Evolutionary conservation across 495 filamentous ascomycete species (phyloP).

Genomic region (Neurospora pannonica): DNA sequence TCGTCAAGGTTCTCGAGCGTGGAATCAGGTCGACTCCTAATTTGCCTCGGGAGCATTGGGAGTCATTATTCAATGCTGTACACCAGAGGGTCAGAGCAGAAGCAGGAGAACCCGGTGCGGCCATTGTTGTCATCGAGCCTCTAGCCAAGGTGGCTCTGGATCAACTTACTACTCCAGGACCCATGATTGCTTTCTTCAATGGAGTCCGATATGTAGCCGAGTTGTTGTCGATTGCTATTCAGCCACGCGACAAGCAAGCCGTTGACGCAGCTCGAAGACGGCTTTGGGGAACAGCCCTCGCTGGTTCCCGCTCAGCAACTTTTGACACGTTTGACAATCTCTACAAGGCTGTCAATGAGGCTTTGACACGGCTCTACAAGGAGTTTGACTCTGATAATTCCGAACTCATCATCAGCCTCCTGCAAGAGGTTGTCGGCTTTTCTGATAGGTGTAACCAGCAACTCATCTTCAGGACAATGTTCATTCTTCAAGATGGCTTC

Average conservation of each 20-base stretch:
- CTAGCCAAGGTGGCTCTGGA: conserved; percentile 46
- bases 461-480: conserved; percentile 30
- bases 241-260: conserved; percentile 43
- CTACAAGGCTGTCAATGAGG: conserved; percentile 42
- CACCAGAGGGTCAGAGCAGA: conserved; percentile 51
- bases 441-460: conserved; percentile 28
- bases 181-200: conserved; percentile 1
- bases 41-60: conserved; percentile 46
- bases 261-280: conserved; percentile 47
- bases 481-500: conserved; percentile 50
- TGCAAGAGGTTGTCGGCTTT: conserved; percentile 28
- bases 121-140: conserved; percentile 59
- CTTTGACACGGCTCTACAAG: conserved; percentile 37
- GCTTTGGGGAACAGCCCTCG: conserved; percentile 48
- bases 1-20: conserved; percentile 54
- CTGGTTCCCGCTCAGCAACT: conserved; percentile 29
- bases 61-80: conserved; percentile 48
- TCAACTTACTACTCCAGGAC: conserved; percentile 4
- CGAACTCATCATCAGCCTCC: conserved; percentile 16
- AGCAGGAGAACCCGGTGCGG: conserved; percentile 53
- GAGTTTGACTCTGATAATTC: conserved; percentile 14
- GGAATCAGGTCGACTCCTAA: conserved; percentile 44
- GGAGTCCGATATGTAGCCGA: conserved; percentile 25
- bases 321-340: conserved; percentile 54
- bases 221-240: conserved; percentile 29